phyloP scores from a whole-genome alignment of 441 rosid genomes.

The Kokia cookei region DNA sequence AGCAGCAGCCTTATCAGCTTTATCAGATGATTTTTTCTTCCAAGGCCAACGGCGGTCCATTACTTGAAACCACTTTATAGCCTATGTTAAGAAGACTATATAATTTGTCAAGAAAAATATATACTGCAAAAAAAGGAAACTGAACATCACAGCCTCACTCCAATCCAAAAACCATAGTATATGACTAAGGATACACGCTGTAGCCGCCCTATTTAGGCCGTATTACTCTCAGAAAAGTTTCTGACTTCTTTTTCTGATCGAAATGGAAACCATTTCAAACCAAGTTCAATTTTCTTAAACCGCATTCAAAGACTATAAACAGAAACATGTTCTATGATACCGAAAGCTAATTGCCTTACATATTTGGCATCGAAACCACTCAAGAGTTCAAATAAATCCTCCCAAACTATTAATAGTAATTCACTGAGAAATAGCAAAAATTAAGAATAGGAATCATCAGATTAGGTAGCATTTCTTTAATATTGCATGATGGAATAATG shows the following conservation, averaged over 20 bases:
- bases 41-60: slow-evolving; percentile 99
- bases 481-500: background rate
- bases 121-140: background rate
- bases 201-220: background rate
- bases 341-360: background rate
- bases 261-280: background rate
- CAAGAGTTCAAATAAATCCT: background rate
- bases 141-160: background rate
- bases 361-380: background rate
- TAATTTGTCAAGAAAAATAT: background rate
- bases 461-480: slow-evolving; percentile 1
- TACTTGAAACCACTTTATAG: background rate
- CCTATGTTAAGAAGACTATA: background rate
- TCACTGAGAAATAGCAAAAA: background rate
- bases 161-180: background rate
- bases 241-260: background rate
- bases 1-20: slow-evolving; percentile 27
- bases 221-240: background rate
- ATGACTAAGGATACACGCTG: background rate
- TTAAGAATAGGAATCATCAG: background rate
- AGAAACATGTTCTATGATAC: background rate
- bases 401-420: background rate
- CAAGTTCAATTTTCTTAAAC: background rate
- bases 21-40: slow-evolving; percentile 93
- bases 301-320: background rate